Evolutionary conservation across 1,284 basidiomycete species (phyloP).

Genomic region (Wallemia ichthyophaga): DNA sequence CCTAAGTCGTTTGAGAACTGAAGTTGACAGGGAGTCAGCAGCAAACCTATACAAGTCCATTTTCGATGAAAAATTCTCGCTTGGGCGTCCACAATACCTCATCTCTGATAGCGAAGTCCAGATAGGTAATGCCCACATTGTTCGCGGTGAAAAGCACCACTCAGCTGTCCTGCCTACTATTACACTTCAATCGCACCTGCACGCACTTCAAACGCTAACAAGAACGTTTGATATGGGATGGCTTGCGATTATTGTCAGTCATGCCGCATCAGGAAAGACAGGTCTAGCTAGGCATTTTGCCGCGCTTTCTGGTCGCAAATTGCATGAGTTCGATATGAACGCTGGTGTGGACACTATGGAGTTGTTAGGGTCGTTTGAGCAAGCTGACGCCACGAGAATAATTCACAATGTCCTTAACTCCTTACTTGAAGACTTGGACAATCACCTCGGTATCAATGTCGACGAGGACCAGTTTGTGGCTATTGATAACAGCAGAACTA

Average conservation of each 20-base stretch:
- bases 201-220: slow-evolving; percentile 41
- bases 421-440: slow-evolving; percentile 1
- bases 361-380: slow-evolving; percentile 84
- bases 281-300: slow-evolving; percentile 41
- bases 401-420: slow-evolving; percentile 4
- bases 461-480: neutral
- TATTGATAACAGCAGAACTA: neutral
- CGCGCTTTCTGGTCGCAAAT: slow-evolving; percentile 30
- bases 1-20: slow-evolving; percentile 53
- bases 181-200: slow-evolving; percentile 34
- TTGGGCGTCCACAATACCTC: slow-evolving; percentile 21
- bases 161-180: slow-evolving; percentile 6
- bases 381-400: slow-evolving; percentile 25
- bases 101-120: slow-evolving; percentile 28
- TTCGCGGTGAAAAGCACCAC: slow-evolving; percentile 16
- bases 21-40: slow-evolving; percentile 32
- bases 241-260: slow-evolving; percentile 65
- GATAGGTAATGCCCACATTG: slow-evolving; percentile 33
- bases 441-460: neutral
- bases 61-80: slow-evolving; percentile 20
- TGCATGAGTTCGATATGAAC: slow-evolving; percentile 53
- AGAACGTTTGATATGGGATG: slow-evolving; percentile 48
- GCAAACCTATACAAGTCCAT: slow-evolving; percentile 29
- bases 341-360: slow-evolving; percentile 77
- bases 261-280: slow-evolving; percentile 48